These are phyloP conservation scores for Salix arbutifolia DNA, from an alignment of 345 rosid species.

Conservation along the genomic window DNA sequence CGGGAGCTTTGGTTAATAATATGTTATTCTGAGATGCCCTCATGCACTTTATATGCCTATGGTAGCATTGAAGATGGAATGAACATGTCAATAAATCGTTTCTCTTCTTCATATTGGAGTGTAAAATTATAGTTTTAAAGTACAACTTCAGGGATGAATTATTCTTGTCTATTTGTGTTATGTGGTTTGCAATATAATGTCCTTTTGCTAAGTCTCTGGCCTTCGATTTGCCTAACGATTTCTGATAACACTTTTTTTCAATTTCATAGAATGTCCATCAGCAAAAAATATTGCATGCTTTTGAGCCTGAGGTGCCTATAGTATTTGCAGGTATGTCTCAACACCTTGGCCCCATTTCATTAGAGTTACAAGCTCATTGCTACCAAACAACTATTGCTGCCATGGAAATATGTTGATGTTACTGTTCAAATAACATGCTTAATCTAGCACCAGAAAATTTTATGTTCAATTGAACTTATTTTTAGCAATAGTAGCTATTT, in stretches of 20 bases:
- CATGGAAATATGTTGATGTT: not conserved
- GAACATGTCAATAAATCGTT: not conserved
- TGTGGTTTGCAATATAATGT: not conserved
- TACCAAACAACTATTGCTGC: not conserved
- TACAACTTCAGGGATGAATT: not conserved
- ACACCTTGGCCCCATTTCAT: not conserved
- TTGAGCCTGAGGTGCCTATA: slow-evolving; percentile 46
- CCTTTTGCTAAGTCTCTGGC: not conserved
- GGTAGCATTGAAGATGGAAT: not conserved
- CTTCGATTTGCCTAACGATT: slow-evolving; percentile 1
- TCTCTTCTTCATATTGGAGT: not conserved
- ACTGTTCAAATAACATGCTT: not conserved
- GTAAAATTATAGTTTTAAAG: not conserved
- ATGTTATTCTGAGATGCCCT: not conserved
- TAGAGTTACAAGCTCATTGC: not conserved
- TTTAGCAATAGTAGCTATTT: not conserved
- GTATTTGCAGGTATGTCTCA: slow-evolving; percentile 53
- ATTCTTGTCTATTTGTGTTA: not conserved
- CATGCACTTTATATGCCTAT: not conserved
- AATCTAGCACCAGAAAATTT: not conserved
- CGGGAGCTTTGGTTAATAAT: not conserved
- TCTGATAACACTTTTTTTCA: slow-evolving; percentile 7
- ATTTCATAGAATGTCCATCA: slow-evolving; percentile 34
- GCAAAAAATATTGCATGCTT: slow-evolving; percentile 47
- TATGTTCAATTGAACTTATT: not conserved